Base-by-base conservation (phyloP, 768 basidiomycete species). In the Suillus luteus region DNA sequence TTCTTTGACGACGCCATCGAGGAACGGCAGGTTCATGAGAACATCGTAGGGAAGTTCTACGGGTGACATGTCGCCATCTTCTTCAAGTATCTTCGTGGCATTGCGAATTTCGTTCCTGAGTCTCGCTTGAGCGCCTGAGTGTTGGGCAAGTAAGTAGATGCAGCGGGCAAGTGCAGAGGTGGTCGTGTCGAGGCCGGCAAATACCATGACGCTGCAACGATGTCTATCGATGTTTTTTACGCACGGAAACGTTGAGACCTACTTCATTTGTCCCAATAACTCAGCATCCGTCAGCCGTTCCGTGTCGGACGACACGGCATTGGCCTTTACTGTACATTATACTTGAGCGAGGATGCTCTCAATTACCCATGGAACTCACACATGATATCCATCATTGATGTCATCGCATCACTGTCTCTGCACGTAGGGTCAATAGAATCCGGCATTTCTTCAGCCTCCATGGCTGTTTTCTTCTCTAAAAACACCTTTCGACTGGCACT, bases 181-280 rank as follows among this genome's bases (percentile, higher is more conserved):
- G 0, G 82, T 82, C 0, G 81, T 82, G 65, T 83, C 82, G 63
- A 77, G 78, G 1, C 76, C 81, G 0, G 81, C 81, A 55, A 81
- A 77, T 22, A 77, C 74, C 43, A 84, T 68, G 19, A 82, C 80
- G 7, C 82, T 83, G 59, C 17, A 35, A 37, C 2, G 4, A 49
- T 10, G 27, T 31, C 8, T 15, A 37, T 27, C 10, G 0, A 41
- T 41, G 24, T 19, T 27, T 27, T 24, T 3, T 3, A 41, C 24
- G 15, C 9, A 44, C 61, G 14, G 24, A 14, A 48, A 61, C 51
- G 33, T 43, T 52, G 22, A 27, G 33, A 72, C 79, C 46, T 66
- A 82, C 82, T 82, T 82, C 79, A 84, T 82, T 66, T 84, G 83
- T 0, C 82, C 82, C 1, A 81, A 76, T 38, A 84, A 67, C 62